Conservation (phyloP, 2,329 filamentous ascomycete genomes). For the Pezizomycotina sp. region DNA sequence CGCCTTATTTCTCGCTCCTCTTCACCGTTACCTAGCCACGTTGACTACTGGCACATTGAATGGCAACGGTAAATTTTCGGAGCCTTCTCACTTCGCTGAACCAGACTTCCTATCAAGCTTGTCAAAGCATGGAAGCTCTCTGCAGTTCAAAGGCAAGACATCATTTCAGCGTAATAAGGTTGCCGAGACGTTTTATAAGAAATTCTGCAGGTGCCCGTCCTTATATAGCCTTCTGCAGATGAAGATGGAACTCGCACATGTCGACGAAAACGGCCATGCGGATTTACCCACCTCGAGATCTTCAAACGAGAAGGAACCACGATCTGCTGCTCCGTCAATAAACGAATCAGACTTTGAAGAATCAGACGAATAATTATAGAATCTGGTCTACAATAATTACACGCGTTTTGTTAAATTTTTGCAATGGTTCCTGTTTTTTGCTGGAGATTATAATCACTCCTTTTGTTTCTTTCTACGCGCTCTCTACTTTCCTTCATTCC, state of each 20-base stretch:
- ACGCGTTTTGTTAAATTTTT: too few species aligned
- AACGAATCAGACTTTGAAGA: too few species aligned
- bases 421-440: too few species aligned
- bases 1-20: slow-evolving; percentile 23
- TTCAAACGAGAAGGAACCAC: too few species aligned
- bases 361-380: too few species aligned
- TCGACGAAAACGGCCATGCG: too few species aligned
- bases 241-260: slow-evolving; percentile 23
- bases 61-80: slow-evolving; percentile 19
- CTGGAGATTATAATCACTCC: too few species aligned
- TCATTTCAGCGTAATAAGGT: slow-evolving; percentile 22
- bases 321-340: too few species aligned
- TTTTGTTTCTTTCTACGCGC: too few species aligned
- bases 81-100: slow-evolving; percentile 25
- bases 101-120: slow-evolving; percentile 23
- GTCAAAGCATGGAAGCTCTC: slow-evolving; percentile 23
- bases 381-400: too few species aligned
- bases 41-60: slow-evolving; percentile 15
- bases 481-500: too few species aligned
- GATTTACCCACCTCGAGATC: too few species aligned
- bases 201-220: slow-evolving; percentile 24
- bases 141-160: slow-evolving; percentile 26
- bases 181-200: slow-evolving; percentile 25
- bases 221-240: slow-evolving; percentile 26
- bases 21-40: slow-evolving; percentile 25